phyloP scores from a whole-genome alignment of 768 basidiomycete species.

The Boletus subcaerulescens region DNA sequence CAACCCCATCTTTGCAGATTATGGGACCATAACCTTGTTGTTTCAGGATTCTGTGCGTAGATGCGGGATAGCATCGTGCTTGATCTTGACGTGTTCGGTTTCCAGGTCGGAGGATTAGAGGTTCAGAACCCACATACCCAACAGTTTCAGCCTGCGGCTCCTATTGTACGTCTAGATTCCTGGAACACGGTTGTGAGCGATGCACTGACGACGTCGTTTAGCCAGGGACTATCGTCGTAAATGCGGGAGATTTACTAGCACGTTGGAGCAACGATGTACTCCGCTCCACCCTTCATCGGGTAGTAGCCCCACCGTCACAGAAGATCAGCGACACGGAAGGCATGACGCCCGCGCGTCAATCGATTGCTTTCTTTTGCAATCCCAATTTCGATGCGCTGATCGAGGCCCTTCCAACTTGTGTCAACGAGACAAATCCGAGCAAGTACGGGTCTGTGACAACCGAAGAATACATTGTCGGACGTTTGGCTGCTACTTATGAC shows the following conservation, averaged over 20 bases:
- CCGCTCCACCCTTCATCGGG: slow-evolving; percentile 78
- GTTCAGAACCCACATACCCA: slow-evolving; percentile 79
- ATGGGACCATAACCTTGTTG: slow-evolving; percentile 76
- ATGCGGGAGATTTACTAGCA: slow-evolving; percentile 75
- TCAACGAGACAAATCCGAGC: slow-evolving; percentile 40
- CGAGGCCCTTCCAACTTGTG: slow-evolving; percentile 65
- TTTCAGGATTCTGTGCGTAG: slow-evolving; percentile 68
- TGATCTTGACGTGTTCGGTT: slow-evolving; percentile 1
- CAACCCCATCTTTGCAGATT: slow-evolving; percentile 44
- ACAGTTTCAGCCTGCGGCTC: slow-evolving; percentile 66
- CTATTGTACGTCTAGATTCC: slow-evolving; percentile 54
- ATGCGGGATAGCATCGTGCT: neutral
- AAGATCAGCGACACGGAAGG: slow-evolving; percentile 47
- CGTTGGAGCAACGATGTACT: slow-evolving; percentile 84
- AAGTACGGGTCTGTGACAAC: slow-evolving; percentile 74
- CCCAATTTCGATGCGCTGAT: slow-evolving; percentile 70
- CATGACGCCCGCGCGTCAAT: slow-evolving; percentile 67
- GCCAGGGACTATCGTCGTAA: slow-evolving; percentile 81
- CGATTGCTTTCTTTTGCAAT: slow-evolving; percentile 86
- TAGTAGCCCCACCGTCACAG: slow-evolving; percentile 65
- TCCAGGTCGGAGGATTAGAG: slow-evolving; percentile 76
- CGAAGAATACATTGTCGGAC: slow-evolving; percentile 73
- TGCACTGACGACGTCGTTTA: slow-evolving; percentile 27
- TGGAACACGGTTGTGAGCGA: neutral
- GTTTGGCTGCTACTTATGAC: slow-evolving; percentile 58